Evolutionary conservation across 768 basidiomycete species (phyloP), one percentile per base, ranked within the genome.

Genomic region (Lactarius evosmus): DNA sequence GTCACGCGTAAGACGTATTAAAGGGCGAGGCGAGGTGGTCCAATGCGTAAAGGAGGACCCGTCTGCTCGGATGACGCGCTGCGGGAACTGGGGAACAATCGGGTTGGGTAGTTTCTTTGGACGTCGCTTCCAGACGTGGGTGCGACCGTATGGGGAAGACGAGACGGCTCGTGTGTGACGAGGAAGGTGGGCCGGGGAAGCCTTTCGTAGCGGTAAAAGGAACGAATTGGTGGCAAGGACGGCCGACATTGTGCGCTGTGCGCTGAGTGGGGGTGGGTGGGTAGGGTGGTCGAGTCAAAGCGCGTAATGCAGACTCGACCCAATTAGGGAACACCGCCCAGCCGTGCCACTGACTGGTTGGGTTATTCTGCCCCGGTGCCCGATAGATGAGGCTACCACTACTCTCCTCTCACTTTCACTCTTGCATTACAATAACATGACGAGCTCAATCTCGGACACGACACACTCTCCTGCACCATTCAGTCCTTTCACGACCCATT

Each of bases 1-100:
- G 70, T 96, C 94, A 46, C 93, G 85, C 22, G 93, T 91, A 53
- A 95, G 79, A 40, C 86, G 83, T 52, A 93, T 82, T 40, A 83
- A 74, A 4, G 88, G 87, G 7, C 86, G 86, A 0, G 95, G 94
- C 0, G 93, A 93, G 1, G 94, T 95, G 14, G 90, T 92, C 83
- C 88, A 90, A 69, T 95, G 91, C 5, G 83, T 85, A 73, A 92
- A 93, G 1, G 89, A 91, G 30, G 91, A 89, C 12, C 95, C 94
- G 76, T 96, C 95, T 0, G 93, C 86, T 68, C 91, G 86, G 62
- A 92, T 82, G 65, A 96, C 89, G 67, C 81, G 84, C 75, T 95
- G 93, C 3, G 91, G 88, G 75, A 88, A 96, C 67, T 88, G 88
- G 36, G 92, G 91, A 1, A 94, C 89, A 69, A 92, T 75, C 3